phyloP scores from a whole-genome alignment of 768 basidiomycete genomes.

The Tricholomella constricta region DNA sequence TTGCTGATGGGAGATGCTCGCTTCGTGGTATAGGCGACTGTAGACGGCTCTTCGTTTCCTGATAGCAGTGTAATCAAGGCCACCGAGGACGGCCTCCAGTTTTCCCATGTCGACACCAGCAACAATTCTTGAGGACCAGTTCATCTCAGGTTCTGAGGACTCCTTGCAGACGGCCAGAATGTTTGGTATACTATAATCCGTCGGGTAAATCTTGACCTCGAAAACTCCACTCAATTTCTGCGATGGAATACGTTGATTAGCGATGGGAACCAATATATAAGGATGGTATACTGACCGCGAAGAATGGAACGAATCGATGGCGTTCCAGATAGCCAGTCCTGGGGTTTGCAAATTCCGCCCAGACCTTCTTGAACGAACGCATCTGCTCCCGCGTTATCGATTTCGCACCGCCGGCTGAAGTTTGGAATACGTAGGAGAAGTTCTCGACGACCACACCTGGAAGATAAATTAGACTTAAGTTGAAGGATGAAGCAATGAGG shows the following conservation, averaged over 20 bases:
- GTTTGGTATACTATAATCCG: conserved; percentile 60
- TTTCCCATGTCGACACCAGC: conserved; percentile 64
- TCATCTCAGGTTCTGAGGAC: conserved; percentile 33
- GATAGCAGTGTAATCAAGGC: conserved; percentile 66
- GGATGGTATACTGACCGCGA: conserved; percentile 59
- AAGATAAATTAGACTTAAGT: neutral
- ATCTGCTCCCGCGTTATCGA: conserved; percentile 89
- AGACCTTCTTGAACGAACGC: conserved; percentile 92
- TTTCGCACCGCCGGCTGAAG: conserved; percentile 76
- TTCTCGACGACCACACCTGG: conserved; percentile 90
- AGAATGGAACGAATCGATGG: conserved; percentile 72
- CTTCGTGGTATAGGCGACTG: conserved; percentile 85
- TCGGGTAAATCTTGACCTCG: conserved; percentile 84
- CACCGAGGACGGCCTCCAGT: conserved; percentile 56
- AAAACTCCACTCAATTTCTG: conserved; percentile 87
- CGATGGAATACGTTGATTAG: neutral
- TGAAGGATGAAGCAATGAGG: too few relatives aligned
- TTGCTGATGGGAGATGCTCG: conserved; percentile 66
- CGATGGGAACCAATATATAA: neutral
- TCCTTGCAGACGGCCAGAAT: conserved; percentile 56
- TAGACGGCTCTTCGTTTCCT: conserved; percentile 70
- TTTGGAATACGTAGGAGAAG: conserved; percentile 94
- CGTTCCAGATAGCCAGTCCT: conserved; percentile 80
- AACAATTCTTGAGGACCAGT: conserved; percentile 37
- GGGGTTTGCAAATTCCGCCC: conserved; percentile 82